These are phyloP conservation scores for Pseudocercospora ulei DNA, from an alignment of 2,329 filamentous ascomycete species.

Conservation along the genomic window DNA sequence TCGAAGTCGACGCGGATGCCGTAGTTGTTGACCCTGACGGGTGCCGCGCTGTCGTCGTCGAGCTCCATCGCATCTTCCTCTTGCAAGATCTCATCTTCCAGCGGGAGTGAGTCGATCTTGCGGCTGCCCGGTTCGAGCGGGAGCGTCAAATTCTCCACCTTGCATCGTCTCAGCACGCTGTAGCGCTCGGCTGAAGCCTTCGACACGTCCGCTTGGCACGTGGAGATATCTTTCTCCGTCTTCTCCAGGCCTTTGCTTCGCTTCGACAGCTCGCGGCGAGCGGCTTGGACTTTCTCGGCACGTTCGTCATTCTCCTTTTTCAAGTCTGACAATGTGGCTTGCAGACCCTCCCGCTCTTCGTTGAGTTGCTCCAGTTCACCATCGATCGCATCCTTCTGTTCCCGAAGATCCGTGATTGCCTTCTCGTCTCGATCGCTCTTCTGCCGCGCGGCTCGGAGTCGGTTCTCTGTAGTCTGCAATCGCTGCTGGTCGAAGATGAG, in stretches of 20 bases:
- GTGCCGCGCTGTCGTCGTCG: slow-evolving; percentile 52
- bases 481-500: slow-evolving; percentile 59
- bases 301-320: slow-evolving; percentile 59
- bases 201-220: slow-evolving; percentile 75
- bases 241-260: slow-evolving; percentile 73
- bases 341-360: slow-evolving; percentile 66
- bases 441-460: slow-evolving; percentile 59
- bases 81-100: slow-evolving; percentile 62
- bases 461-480: slow-evolving; percentile 57
- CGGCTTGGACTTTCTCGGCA: slow-evolving; percentile 65
- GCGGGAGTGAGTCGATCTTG: slow-evolving; percentile 68
- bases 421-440: slow-evolving; percentile 56
- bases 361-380: slow-evolving; percentile 61
- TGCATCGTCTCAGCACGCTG: slow-evolving; percentile 73
- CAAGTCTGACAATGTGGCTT: slow-evolving; percentile 59
- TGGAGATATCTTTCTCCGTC: slow-evolving; percentile 62
- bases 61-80: slow-evolving; percentile 87
- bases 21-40: slow-evolving; percentile 63
- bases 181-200: slow-evolving; percentile 78
- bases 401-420: slow-evolving; percentile 60
- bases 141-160: slow-evolving; percentile 83
- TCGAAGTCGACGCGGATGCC: slow-evolving; percentile 86
- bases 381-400: slow-evolving; percentile 65
- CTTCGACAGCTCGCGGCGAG: slow-evolving; percentile 70
- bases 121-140: slow-evolving; percentile 64